Percentiles rank a stretch among this genome's conserved stretches.
phyloP scores from a whole-genome alignment of 805 yeast genomes.

The Cyberlindnera xylosilytica region DNA sequence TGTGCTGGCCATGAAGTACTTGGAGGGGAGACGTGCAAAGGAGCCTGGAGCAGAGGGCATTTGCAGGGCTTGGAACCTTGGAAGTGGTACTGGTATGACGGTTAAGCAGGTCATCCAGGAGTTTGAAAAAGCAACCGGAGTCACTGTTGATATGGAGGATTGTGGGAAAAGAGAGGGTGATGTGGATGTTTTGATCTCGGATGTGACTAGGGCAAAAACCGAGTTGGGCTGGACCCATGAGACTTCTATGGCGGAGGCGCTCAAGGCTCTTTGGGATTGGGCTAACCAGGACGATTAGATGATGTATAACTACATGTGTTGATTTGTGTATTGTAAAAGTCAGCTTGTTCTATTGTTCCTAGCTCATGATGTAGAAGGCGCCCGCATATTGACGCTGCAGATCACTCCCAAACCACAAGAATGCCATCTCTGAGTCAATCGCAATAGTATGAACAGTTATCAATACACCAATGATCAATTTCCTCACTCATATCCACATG shows the following conservation, averaged over 20 bases:
- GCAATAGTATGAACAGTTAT: too few relatives aligned
- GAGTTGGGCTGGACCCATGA: constrained; percentile 67
- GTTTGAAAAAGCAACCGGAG: constrained; percentile 63
- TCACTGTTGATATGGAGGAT: constrained; percentile 61
- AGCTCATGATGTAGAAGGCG: too few relatives aligned
- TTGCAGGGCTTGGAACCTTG: constrained; percentile 78
- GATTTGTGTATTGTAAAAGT: not conserved
- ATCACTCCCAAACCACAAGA: too few relatives aligned
- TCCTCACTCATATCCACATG: too few relatives aligned
- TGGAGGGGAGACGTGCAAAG: constrained; percentile 30
- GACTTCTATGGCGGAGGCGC: constrained; percentile 56
- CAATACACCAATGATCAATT: too few relatives aligned
- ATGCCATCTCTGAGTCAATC: too few relatives aligned
- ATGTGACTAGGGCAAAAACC: constrained; percentile 58
- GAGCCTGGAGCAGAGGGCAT: constrained; percentile 37
- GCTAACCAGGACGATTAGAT: constrained; percentile 31
- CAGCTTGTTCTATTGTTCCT: too few relatives aligned
- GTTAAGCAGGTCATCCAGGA: constrained; percentile 69
- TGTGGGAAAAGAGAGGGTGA: constrained; percentile 72
- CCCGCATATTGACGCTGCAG: too few relatives aligned
- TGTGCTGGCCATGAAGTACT: constrained; percentile 61
- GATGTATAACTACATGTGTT: too few relatives aligned
- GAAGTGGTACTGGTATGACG: constrained; percentile 78
- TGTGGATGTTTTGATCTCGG: constrained; percentile 71
- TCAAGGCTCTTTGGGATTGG: constrained; percentile 78